Conservation (phyloP, 345 rosid genomes). For the Mercurialis annua region DNA sequence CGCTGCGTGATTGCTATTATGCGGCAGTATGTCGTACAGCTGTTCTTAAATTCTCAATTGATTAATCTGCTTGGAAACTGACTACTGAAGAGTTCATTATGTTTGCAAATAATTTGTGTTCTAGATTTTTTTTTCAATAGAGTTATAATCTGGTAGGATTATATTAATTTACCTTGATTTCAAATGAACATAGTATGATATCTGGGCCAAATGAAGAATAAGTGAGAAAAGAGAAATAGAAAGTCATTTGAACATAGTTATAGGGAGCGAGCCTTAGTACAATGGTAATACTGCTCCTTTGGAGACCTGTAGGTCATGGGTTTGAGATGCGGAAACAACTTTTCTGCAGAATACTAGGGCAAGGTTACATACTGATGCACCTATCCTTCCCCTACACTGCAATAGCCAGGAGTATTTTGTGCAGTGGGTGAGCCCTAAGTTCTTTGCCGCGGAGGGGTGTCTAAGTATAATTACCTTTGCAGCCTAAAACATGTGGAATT, state of each 20-base stretch:
- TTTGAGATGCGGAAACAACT: no score
- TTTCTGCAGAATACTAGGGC: no score
- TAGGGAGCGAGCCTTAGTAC: no score
- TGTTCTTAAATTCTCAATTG: background rate
- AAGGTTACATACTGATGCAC: no score
- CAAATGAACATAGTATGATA: no score
- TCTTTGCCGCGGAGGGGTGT: no score
- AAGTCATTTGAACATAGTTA: no score
- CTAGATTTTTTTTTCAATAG: background rate
- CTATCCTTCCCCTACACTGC: no score
- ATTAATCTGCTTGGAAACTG: background rate
- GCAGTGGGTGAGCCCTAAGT: no score
- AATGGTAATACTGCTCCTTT: no score
- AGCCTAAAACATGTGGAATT: background rate
- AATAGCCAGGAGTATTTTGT: no score
- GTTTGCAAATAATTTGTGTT: background rate
- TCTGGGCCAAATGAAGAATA: background rate
- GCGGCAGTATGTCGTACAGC: conserved; percentile 71
- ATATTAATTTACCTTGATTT: background rate
- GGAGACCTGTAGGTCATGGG: no score
- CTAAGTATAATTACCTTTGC: background rate
- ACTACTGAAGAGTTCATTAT: background rate
- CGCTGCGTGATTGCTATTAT: conserved; percentile 94
- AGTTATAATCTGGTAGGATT: background rate
- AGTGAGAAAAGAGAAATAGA: background rate